Evolutionary conservation across 495 filamentous ascomycete genomes (phyloP).

Genomic region (Tetracladium setigerum): DNA sequence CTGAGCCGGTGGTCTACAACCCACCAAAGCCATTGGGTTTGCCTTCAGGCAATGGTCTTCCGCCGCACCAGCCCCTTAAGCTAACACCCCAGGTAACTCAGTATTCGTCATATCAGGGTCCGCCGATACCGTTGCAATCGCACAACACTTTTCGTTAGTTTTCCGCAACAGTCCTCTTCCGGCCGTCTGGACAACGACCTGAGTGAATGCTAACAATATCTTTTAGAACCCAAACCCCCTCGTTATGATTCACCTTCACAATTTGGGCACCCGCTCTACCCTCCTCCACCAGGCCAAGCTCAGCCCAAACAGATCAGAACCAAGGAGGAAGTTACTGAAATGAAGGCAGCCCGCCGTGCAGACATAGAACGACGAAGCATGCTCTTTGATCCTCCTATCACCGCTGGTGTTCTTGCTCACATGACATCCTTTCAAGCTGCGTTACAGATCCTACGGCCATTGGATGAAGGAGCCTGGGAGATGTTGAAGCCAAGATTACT

Average conservation of each 20-base stretch:
- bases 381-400: conserved; percentile 53
- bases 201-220: too few species aligned
- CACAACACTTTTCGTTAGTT: not conserved
- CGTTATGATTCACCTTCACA: conserved; percentile 21
- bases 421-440: conserved; percentile 66
- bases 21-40: too few species aligned
- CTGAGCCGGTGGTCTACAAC: not conserved
- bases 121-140: not conserved
- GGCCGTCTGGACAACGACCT: too few species aligned
- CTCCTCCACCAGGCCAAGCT: conserved; percentile 6
- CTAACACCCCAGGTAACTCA: not conserved
- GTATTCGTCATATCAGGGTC: not conserved
- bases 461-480: conserved; percentile 59
- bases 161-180: too few species aligned
- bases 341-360: conserved; percentile 49
- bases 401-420: conserved; percentile 47
- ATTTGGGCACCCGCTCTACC: conserved; percentile 9
- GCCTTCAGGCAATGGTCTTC: too few species aligned
- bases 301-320: conserved; percentile 30
- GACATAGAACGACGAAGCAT: conserved; percentile 64
- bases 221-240: conserved; percentile 12
- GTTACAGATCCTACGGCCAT: conserved; percentile 51
- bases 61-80: not conserved
- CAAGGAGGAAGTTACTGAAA: conserved; percentile 37
- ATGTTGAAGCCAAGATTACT: conserved; percentile 56